Base-by-base conservation (phyloP, 495 filamentous ascomycete species). In the Penicillium verhagenii region DNA sequence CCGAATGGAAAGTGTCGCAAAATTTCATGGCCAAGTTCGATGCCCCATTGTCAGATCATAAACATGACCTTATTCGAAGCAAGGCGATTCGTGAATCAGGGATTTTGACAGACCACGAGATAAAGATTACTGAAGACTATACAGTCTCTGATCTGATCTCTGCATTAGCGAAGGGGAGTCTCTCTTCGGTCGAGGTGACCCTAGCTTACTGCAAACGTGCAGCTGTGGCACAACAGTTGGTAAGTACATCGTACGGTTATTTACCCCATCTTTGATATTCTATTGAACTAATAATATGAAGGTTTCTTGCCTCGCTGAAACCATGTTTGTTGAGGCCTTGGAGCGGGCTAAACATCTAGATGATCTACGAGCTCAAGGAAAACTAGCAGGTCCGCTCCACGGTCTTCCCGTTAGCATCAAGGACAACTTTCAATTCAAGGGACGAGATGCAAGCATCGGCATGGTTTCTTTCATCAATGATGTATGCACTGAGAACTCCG, bases 331-430 rank as follows among this genome's bases (percentile, higher is more conserved):
- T 8, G 58, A 72, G 21, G 75, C 74, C 10, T 55, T 68, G 13
- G 53, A 54, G 14, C 60, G 67, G 26, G 76, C 75, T 4, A 49
- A 56, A 35, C 50, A 72, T 44, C 50, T 75, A 4, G 77, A 80
- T 50, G 55, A 70, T 40, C 51, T 75, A 1, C 50, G 44, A 19
- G 61, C 64, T 4, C 55, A 64, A 13, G 63, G 67, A 0, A 75
- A 73, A 38, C 60, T 74, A 11, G 66, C 81, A 11, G 85, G 85
- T 0, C 83, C 83, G 0, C 70, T 88, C 0, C 85, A 88, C 52
- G 85, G 85, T 20, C 61, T 88, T 9, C 85, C 85, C 0, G 78
- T 87, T 28, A 81, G 76, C 50, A 73, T 86, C 39, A 88, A 87
- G 65, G 85, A 87, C 60, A 76, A 79, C 42, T 71, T 85, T 29